These are phyloP conservation scores for Pichia sp. DNA, from an alignment of 1,139 yeast genomes.

Conservation along the genomic window DNA sequence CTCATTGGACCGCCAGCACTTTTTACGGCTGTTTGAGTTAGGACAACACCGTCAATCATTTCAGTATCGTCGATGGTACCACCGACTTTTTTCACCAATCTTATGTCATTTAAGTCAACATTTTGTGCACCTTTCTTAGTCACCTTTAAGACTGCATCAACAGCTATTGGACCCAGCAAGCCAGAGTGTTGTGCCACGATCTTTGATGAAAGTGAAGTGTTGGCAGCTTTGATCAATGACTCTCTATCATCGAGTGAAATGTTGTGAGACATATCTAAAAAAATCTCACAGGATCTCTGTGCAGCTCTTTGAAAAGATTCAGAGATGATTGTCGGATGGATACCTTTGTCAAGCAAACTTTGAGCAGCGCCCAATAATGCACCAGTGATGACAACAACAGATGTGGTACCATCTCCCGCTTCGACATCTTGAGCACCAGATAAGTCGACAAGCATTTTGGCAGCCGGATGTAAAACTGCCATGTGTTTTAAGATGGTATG, in stretches of 20 bases:
- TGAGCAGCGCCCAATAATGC: slow-evolving; percentile 94
- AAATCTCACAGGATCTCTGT: slow-evolving; percentile 73
- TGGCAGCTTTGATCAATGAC: slow-evolving; percentile 83
- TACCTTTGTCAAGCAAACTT: slow-evolving; percentile 78
- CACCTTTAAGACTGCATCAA: slow-evolving; percentile 84
- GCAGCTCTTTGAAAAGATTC: slow-evolving; percentile 96
- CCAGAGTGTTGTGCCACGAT: slow-evolving; percentile 90
- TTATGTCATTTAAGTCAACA: slow-evolving; percentile 84
- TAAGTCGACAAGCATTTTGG: slow-evolving; percentile 95
- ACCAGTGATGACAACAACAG: slow-evolving; percentile 94
- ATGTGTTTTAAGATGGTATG: slow-evolving; percentile 94
- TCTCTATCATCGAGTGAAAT: slow-evolving; percentile 75
- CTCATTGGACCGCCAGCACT: slow-evolving; percentile 95
- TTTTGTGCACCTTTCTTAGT: slow-evolving; percentile 42
- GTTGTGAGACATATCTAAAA: slow-evolving; percentile 78
- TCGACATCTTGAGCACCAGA: slow-evolving; percentile 97
- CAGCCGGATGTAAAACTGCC: slow-evolving; percentile 98
- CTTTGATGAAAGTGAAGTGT: slow-evolving; percentile 89
- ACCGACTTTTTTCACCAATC: slow-evolving; percentile 89
- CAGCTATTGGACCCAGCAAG: slow-evolving; percentile 87
- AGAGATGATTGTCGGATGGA: slow-evolving; percentile 92
- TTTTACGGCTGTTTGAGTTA: slow-evolving; percentile 86
- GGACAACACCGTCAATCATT: slow-evolving; percentile 86
- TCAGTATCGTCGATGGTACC: slow-evolving; percentile 97
- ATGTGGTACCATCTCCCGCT: slow-evolving; percentile 98